Base-by-base conservation (phyloP, 805 yeast species). In the Candida takata region DNA sequence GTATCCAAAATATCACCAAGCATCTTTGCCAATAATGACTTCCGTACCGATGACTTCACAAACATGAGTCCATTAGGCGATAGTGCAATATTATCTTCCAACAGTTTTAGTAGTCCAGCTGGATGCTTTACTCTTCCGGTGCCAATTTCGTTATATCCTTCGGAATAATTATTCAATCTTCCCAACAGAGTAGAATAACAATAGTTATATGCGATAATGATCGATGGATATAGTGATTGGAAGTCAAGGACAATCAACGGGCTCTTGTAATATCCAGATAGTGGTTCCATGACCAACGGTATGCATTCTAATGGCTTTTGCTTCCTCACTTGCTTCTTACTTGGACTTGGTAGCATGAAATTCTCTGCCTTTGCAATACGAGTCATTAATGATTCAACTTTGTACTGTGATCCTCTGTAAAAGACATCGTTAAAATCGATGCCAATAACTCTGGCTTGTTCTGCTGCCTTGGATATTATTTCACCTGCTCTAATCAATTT, bases 261-360 rank as follows among this genome's bases (percentile, higher is more conserved):
- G 38, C 90, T 81, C 37, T 84, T 86, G 55, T 87, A 92, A 45
- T 79, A 84, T 14, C 75, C 77, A 5, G 95, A 76, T 17, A 74
- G 72, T 0, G 98, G 98, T 51, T 92, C 98, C 88, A 92, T 77
- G 3, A 92, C 85, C 35, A 92, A 64, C 0, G 97, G 95, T 5
- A 92, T 75, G 42, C 87, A 80, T 49, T 87, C 95, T 26, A 92
- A 61, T 0, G 97, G 81, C 43, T 78, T 79, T 67, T 88, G 95
- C 26, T 77, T 70, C 48, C 82, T 82, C 0, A 92, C 97, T 43
- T 85, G 84, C 29, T 69, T 62, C 48, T 82, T 80, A 20, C 84
- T 76, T 0, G 98, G 96, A 0, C 96, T 83, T 6, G 79, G 60
- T 37, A 87, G 53, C 28, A 90, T 55, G 35, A 69, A 75, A 52